phyloP scores from a whole-genome alignment of 768 basidiomycete species.

The Rhizopogon salebrosus region DNA sequence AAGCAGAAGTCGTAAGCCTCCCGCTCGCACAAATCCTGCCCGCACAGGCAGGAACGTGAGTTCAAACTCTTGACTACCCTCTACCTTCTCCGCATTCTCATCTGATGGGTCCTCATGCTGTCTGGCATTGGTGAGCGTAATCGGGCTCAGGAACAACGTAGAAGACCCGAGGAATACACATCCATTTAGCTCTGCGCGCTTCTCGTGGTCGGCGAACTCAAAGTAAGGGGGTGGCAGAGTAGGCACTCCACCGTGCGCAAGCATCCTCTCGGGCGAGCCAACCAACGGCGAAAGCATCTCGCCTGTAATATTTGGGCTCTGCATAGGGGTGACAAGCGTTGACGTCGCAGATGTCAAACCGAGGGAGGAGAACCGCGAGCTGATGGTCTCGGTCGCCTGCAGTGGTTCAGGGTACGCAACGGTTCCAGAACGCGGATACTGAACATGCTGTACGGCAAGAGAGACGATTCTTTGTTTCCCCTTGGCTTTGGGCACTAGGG shows the following conservation, averaged over 20 bases:
- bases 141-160: slow-evolving; percentile 37
- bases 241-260: slow-evolving; percentile 6
- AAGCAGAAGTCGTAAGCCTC: slow-evolving; percentile 68
- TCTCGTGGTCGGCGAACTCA: slow-evolving; percentile 33
- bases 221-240: slow-evolving; percentile 44
- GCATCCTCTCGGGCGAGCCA: slow-evolving; percentile 11
- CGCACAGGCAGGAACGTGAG: slow-evolving; percentile 54
- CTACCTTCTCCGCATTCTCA: slow-evolving; percentile 22
- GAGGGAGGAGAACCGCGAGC: slow-evolving; percentile 7
- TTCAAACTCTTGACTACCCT: slow-evolving; percentile 53
- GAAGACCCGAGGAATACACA: slow-evolving; percentile 50
- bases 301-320: neutral
- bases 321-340: slow-evolving; percentile 1
- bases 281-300: slow-evolving; percentile 12
- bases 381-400: neutral
- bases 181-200: slow-evolving; percentile 22
- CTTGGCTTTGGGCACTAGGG: slow-evolving; percentile 30
- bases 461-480: slow-evolving; percentile 37
- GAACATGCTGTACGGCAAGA: slow-evolving; percentile 65
- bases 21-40: slow-evolving; percentile 57
- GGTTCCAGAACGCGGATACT: slow-evolving; percentile 30
- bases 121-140: slow-evolving; percentile 28
- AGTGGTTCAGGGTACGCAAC: slow-evolving; percentile 7
- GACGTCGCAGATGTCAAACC: slow-evolving; percentile 4
- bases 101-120: slow-evolving; percentile 6